Base-by-base conservation (phyloP, 306 rosid genomes). In the Rosa lucieae region DNA sequence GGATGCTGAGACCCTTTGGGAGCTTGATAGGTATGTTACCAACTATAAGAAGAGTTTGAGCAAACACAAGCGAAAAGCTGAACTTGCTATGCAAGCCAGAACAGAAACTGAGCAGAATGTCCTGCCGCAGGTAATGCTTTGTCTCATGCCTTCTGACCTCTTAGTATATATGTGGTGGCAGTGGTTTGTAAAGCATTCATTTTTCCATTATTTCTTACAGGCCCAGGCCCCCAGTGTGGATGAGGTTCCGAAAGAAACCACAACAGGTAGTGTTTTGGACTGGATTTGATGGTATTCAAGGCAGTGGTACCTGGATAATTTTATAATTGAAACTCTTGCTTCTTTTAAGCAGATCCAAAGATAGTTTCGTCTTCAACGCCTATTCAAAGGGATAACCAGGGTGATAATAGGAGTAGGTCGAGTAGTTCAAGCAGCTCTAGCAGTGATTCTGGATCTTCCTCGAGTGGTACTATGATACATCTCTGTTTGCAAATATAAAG, bases 351-450 rank as follows among this genome's bases (percentile, higher is more conserved):
- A 95, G 96, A 82, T 86, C 93, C 85, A 67, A 86, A 83, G 37
- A 87, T 77, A 73, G 80, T 82, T 66, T 82, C 93, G 48, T 76
- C 90, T 43, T 80, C 89, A 3, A 74, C 87, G 59, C 90, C 96
- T 32, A 77, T 78, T 70, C 96, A 84, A 81, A 90, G 81, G 74
- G 92, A 83, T 76, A 86, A 79, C 72, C 92, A 79, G 79, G 86
- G 85, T 18, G 87, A 89, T 82, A 86, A 88, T 86, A 85, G 91
- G 79, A 92, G 97, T 90, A 91, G 97, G 84, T 90, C 97, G 71
- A 91, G 99, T 86, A 95, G 99, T 84, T 91, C 98, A 76, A 89
- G 96, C 92, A 90, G 97, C 85, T 95, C 99, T 44, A 95, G 96
- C 86, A 93, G 99, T 72, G 98, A 86, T 87, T 95, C 99, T 66